Conservation (phyloP, 2,329 filamentous ascomycete genomes). For the Parascedosporium putredinis region DNA sequence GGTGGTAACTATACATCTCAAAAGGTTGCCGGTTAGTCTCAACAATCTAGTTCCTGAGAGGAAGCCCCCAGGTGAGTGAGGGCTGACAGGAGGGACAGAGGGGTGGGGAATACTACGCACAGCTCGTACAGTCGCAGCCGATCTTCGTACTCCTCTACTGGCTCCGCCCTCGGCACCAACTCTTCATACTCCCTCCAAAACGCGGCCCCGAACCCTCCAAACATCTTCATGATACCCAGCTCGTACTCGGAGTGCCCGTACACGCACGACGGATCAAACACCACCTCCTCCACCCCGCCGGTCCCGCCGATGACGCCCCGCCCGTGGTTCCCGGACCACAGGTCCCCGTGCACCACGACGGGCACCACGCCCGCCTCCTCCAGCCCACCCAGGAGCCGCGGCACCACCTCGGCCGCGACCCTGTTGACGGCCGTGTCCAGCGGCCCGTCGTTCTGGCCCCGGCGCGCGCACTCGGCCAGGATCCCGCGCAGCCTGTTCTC, state of each 20-base stretch:
- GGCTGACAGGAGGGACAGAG: too few species aligned
- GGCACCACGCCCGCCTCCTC: slow-evolving; percentile 58
- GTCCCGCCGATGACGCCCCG: slow-evolving; percentile 46
- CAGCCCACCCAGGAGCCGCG: slow-evolving; percentile 59
- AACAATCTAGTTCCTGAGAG: too few species aligned
- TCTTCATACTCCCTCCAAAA: slow-evolving; percentile 73
- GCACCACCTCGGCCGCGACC: slow-evolving; percentile 57
- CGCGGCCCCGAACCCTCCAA: slow-evolving; percentile 66
- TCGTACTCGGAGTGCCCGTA: slow-evolving; percentile 89
- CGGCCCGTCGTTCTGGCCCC: slow-evolving; percentile 51
- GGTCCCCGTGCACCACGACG: slow-evolving; percentile 78
- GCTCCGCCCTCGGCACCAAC: slow-evolving; percentile 69
- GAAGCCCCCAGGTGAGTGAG: too few species aligned
- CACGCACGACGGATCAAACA: slow-evolving; percentile 71
- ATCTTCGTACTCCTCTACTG: slow-evolving; percentile 75
- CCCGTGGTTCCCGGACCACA: slow-evolving; percentile 85
- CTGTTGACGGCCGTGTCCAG: slow-evolving; percentile 54
- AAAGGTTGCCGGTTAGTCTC: slow-evolving; percentile 11
- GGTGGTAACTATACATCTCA: slow-evolving; percentile 57
- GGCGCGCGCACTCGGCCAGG: slow-evolving; percentile 41
- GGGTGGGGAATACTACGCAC: slow-evolving; percentile 40
- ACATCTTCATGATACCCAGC: slow-evolving; percentile 92
- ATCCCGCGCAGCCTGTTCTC: slow-evolving; percentile 63
- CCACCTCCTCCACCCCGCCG: slow-evolving; percentile 56
- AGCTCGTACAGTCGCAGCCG: slow-evolving; percentile 72